Conservation (phyloP, 2,329 filamentous ascomycete species). For the Macrophomina pseudophaseolina region DNA sequence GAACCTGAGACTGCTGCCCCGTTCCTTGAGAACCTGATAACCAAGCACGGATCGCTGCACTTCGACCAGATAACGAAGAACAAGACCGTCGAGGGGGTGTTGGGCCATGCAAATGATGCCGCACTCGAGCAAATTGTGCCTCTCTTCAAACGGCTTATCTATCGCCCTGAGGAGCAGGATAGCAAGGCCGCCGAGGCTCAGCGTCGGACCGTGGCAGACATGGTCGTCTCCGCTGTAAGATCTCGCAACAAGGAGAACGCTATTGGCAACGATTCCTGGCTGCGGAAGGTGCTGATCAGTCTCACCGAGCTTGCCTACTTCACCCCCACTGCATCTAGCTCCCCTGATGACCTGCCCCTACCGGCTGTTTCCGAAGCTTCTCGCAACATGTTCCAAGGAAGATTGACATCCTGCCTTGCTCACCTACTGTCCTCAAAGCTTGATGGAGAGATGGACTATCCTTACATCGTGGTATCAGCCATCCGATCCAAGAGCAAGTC, state of each 20-base stretch:
- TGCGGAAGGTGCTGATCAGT: constrained; percentile 52
- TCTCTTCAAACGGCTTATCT: constrained; percentile 54
- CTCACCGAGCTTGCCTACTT: constrained; percentile 60
- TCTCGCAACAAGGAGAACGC: constrained; percentile 40
- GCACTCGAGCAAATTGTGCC: constrained; percentile 61
- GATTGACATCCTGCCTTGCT: constrained; percentile 61
- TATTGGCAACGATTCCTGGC: constrained; percentile 47
- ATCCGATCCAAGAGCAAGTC: constrained; percentile 36
- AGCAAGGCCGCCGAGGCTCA: constrained; percentile 51
- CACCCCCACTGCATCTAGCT: constrained; percentile 40
- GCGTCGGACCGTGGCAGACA: constrained; percentile 57
- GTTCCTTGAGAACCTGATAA: constrained; percentile 71
- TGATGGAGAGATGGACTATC: constrained; percentile 44
- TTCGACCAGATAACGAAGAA: constrained; percentile 87
- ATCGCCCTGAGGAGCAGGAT: constrained; percentile 52
- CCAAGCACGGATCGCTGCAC: constrained; percentile 71
- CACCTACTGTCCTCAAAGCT: constrained; percentile 52
- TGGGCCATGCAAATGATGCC: constrained; percentile 63
- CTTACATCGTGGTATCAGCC: constrained; percentile 47
- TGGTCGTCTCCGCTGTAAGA: constrained; percentile 58
- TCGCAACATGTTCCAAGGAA: constrained; percentile 58
- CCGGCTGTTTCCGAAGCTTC: constrained; percentile 54
- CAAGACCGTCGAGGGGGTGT: constrained; percentile 78
- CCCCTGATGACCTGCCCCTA: constrained; percentile 44
- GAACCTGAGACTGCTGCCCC: constrained; percentile 64